phyloP scores from a whole-genome alignment of 495 filamentous ascomycete genomes.

The Collariella sp. region DNA sequence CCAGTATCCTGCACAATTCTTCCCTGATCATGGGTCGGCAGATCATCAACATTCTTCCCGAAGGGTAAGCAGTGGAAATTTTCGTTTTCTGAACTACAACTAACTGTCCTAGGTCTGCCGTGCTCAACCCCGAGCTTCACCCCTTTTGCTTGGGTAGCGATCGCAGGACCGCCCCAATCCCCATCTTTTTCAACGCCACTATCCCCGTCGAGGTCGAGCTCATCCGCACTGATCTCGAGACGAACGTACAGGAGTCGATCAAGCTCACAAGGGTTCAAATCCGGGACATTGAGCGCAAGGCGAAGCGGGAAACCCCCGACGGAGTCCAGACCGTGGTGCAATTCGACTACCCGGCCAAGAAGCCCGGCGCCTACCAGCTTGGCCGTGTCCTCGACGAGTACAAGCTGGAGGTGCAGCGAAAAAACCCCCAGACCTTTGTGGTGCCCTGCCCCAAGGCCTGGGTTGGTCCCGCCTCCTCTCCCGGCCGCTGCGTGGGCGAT shows the following conservation, averaged over 20 bases:
- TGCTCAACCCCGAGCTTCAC: constrained; percentile 68
- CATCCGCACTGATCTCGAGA: constrained; percentile 72
- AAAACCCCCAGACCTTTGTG: constrained; percentile 65
- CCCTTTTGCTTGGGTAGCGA: constrained; percentile 70
- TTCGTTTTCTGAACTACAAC: not conserved
- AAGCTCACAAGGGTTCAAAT: constrained; percentile 48
- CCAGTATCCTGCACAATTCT: constrained; percentile 75
- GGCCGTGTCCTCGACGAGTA: constrained; percentile 82
- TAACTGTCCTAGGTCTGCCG: constrained; percentile 57
- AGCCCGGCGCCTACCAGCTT: constrained; percentile 78
- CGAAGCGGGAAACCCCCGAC: constrained; percentile 42
- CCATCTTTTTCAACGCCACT: constrained; percentile 88
- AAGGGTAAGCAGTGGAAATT: constrained; percentile 56
- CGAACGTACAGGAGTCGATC: constrained; percentile 67
- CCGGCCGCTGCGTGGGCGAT: constrained; percentile 70
- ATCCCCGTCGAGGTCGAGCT: constrained; percentile 79
- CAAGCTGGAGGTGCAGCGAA: constrained; percentile 79
- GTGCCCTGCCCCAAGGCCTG: constrained; percentile 71
- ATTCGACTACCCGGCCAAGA: constrained; percentile 57
- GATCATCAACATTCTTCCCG: constrained; percentile 92
- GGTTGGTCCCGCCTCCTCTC: constrained; percentile 52
- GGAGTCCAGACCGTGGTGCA: constrained; percentile 45
- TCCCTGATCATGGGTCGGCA: constrained; percentile 91
- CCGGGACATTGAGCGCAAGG: constrained; percentile 53
- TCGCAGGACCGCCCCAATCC: constrained; percentile 54